Evolutionary conservation across 2,329 filamentous ascomycete genomes (phyloP).

Genomic region (Paraphaeosphaeria sporulosa): DNA sequence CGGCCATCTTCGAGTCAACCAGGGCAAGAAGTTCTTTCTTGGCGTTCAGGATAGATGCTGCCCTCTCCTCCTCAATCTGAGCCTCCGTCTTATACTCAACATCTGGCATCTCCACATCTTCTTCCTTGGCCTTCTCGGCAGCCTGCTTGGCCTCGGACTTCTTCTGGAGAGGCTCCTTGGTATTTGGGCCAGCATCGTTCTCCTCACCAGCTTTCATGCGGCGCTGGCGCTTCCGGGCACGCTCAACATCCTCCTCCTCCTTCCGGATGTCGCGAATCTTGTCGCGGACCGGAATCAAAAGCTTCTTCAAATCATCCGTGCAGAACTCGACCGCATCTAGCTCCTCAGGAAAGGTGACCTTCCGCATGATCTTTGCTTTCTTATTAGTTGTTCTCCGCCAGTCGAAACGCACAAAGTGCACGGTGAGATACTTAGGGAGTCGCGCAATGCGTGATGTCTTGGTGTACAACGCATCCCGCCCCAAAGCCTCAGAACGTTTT

Average conservation of each 20-base stretch:
- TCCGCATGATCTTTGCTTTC: slow-evolving; percentile 99
- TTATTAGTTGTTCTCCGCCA: slow-evolving; percentile 96
- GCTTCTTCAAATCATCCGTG: slow-evolving; percentile 83
- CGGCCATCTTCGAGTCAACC: slow-evolving; percentile 75
- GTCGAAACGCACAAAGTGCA: slow-evolving; percentile 98
- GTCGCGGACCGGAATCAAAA: slow-evolving; percentile 90
- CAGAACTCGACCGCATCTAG: slow-evolving; percentile 95
- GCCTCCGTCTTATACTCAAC: slow-evolving; percentile 91
- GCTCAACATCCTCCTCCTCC: slow-evolving; percentile 91
- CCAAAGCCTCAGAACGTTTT: slow-evolving; percentile 82
- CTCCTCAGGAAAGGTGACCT: slow-evolving; percentile 94
- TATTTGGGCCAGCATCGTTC: slow-evolving; percentile 54
- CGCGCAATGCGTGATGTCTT: slow-evolving; percentile 90
- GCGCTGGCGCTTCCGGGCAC: slow-evolving; percentile 91
- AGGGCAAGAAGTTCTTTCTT: slow-evolving; percentile 88
- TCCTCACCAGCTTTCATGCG: slow-evolving; percentile 65
- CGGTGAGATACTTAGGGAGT: slow-evolving; percentile 91
- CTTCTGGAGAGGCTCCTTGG: slow-evolving; percentile 60
- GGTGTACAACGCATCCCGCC: slow-evolving; percentile 82
- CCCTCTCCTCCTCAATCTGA: slow-evolving; percentile 86
- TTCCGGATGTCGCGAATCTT: slow-evolving; percentile 95
- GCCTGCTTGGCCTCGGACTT: slow-evolving; percentile 55
- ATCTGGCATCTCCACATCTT: slow-evolving; percentile 74
- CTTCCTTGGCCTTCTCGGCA: slow-evolving; percentile 60
- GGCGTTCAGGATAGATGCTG: slow-evolving; percentile 74